Base-by-base conservation (phyloP, 2,329 filamentous ascomycete genomes). In the Phialocephala sp. region DNA sequence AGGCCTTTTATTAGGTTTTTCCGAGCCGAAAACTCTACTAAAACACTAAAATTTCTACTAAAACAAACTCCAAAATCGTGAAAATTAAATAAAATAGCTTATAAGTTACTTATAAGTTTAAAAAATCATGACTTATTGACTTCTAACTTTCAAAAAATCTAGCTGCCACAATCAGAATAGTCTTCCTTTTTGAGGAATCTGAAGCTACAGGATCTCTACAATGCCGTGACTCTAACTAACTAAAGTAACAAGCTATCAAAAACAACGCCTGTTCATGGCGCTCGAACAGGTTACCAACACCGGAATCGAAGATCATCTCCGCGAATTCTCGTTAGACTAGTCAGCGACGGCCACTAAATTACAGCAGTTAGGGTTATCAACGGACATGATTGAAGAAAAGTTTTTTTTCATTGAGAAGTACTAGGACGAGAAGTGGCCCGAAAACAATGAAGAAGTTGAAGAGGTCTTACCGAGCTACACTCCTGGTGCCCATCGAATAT, bases 331-430 rank as follows among this genome's bases (percentile, higher is more conserved):
- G 11, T 57, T 59, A 24, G 57, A 69, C 24, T 71, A 68, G 69
- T 58, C 62, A 2, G 55, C 65, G 14, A 47, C 68, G 27, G 62
- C 64, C 45, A 45, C 32, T 15, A 43, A 67, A 54, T 62, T 72
- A 43, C 55, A 60, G 14, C 65, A 59, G 27, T 55, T 62, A 5
- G 69, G 69, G 2, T 35, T 71, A n/a, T 59, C 66, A 5, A 59
- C 64, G 39, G 60, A 65, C 36, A n/a, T 68, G 9, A 47, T 67
- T 24, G 62, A 66, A 3, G 65, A 69, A 60, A 68, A 68, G 22
- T 69, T 68, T 47, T 71, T 69, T 36, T 72, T 71, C 62, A 68
- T 72, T 37, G 61, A 67, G 20, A 58, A 60, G 39, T 72, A 65
- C 64, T 60, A 70, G 24, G 63, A 68, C 22, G 64, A 61, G 3